Base-by-base conservation (phyloP, 257 asterid species). In the Jaltomata sinuosa region DNA sequence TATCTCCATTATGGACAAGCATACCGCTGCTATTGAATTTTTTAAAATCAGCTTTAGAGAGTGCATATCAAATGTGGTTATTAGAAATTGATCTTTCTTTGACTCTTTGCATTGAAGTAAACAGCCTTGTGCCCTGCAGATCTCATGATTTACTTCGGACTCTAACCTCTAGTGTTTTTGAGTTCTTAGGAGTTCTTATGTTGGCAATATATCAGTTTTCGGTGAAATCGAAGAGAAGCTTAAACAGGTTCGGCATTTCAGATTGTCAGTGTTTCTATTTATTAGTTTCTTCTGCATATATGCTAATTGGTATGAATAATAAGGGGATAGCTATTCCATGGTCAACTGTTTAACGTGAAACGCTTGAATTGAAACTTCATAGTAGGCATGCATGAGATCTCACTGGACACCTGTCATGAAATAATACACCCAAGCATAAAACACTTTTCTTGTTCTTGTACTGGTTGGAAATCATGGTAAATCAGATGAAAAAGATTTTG, bases 221-320 rank as follows among this genome's bases (percentile, higher is more conserved):
- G 52, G 82, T 85, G 98, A 95, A 91, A 94, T 95, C 69, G 95
- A 86, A 88, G 90, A 86, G 90, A 94, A 93, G 91, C 98, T 95
- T 80, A 88, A 85, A 74, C 93, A 94, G 99, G 99, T 95, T 90
- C 85, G 55, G 87, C 45, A 32, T 78, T 87, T 79, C 84, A 45
- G 83, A 49, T 29, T 74, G 53, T 77, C 25, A 29, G 38, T 74
- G 81, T 45, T 50, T 47, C 38, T 77, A 16, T 29, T 77, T 49
- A 29, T 16, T 27, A 77, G 22, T 29, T 77, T 49, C 82, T 49
- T 9, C 5, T 49, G 62, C 29, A 50, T 4, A 9, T 77, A 50
- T 49, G 45, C 40, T 77, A 77, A 68, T 36, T 68, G 29, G 12
- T 74, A 45, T 45, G 81, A 25, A 74, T 15, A 40, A 45, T 25